Evolutionary conservation across 495 filamentous ascomycete species (phyloP).

Genomic region (Achaetomiella virescens): DNA sequence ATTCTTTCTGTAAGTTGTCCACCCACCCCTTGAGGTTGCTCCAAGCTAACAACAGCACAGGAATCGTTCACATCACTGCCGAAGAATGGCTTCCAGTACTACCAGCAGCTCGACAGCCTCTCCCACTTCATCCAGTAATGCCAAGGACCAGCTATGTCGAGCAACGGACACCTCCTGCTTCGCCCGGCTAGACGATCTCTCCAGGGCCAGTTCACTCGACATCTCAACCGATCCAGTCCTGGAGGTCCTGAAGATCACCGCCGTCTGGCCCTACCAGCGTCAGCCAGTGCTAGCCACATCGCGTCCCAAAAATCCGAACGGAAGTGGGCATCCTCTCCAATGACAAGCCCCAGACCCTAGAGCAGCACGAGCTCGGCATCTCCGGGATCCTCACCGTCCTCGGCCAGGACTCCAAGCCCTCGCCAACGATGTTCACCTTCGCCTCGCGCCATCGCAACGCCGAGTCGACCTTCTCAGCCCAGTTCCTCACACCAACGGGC

Average conservation of each 20-base stretch:
- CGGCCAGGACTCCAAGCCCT: constrained; percentile 59
- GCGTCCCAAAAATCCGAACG: constrained; percentile 35
- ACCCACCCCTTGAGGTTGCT: not conserved
- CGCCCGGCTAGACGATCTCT: constrained; percentile 28
- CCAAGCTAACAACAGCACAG: constrained; percentile 31
- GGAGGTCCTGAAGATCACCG: constrained; percentile 55
- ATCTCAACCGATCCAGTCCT: constrained; percentile 71
- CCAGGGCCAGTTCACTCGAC: constrained; percentile 59
- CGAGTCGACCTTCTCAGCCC: constrained; percentile 38
- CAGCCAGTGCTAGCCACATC: constrained; percentile 37
- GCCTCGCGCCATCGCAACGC: constrained; percentile 72
- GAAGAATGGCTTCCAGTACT: constrained; percentile 64
- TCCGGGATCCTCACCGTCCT: constrained; percentile 75
- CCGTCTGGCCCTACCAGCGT: constrained; percentile 48
- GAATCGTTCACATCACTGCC: constrained; percentile 62
- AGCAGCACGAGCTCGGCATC: constrained; percentile 66
- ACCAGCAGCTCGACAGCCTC: constrained; percentile 53
- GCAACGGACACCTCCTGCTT: constrained; percentile 30
- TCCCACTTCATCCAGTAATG: constrained; percentile 49
- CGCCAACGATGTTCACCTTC: constrained; percentile 81
- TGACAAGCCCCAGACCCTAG: constrained; percentile 53
- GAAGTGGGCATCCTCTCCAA: constrained; percentile 78
- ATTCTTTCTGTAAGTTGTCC: constrained; percentile 38
- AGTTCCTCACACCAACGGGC: constrained; percentile 66
- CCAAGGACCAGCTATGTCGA: constrained; percentile 52